Base-by-base conservation (phyloP, 495 filamentous ascomycete species). In the Ascodesmis nigricans region DNA sequence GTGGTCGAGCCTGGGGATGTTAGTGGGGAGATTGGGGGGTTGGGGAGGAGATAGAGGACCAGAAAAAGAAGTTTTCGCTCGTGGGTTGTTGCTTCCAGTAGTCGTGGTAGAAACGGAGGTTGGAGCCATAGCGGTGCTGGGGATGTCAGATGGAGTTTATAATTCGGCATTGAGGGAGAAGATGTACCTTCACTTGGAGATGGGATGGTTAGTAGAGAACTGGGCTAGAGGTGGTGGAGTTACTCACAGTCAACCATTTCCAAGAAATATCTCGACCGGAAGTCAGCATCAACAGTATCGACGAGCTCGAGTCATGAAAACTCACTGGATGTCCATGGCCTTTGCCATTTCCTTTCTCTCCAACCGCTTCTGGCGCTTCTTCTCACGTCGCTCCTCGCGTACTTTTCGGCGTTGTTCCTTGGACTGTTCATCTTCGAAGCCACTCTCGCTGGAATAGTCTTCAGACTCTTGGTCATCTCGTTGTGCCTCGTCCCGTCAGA, bases 1-100 rank as follows among this genome's bases (percentile, higher is more conserved):
- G 31, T 78, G 57, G 50, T 93, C 83, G n/a, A 92, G 62, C 46
- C 38, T 40, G 20, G 22, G 6, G 13, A 10, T 35, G 18, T 35
- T 20, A 3, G 11, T 17, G 13, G 20, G 15, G 13, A 35, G n/a
- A 11, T 13, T n/a, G n/a, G n/a, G n/a, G n/a, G n/a, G n/a, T n/a
- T n/a, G n/a, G 7, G 26, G 35, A 25, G 11, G 8, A 20, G 10
- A 19, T 2, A 18, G 10, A 7, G 9, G 11, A 41, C 82, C 83
- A 92, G 54, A 80, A 82, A 53, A 91, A 93, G 61, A 90, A 93
- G 47, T 84, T 91, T 52, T 93, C 71, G 5, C 66, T 65, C 0
- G 78, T 83, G 7, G 74, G 60, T 2, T 65, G 58, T 36, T 64
- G 64, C 52, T 81, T 78, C 83, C 83, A 93, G 36, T 73, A 67